Evolutionary conservation across 2,329 filamentous ascomycete species (phyloP).

Genomic region (Aspergillus oerlinghausenensis): DNA sequence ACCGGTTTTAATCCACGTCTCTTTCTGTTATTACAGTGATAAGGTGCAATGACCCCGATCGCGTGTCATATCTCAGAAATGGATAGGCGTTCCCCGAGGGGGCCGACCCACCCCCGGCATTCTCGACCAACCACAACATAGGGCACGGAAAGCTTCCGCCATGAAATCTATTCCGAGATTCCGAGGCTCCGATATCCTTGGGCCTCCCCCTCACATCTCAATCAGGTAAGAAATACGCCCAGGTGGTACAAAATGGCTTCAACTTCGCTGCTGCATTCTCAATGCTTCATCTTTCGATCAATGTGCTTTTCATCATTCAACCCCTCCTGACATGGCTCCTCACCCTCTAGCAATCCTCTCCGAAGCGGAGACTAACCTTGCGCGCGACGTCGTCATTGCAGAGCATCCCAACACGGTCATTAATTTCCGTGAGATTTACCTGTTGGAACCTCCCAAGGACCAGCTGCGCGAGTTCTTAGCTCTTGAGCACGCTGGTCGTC

Average conservation of each 20-base stretch:
- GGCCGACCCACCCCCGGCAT: no score
- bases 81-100: no score
- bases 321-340: conserved; percentile 17
- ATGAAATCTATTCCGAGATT: not conserved
- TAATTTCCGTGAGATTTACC: conserved; percentile 48
- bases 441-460: conserved; percentile 48
- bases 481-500: conserved; percentile 44
- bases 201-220: not conserved
- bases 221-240: not conserved
- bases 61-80: not conserved
- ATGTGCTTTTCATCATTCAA: not conserved
- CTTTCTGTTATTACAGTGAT: no score
- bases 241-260: not conserved
- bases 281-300: not conserved
- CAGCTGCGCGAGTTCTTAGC: conserved; percentile 46
- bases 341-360: conserved; percentile 34
- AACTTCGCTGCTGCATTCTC: not conserved
- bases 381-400: conserved; percentile 30
- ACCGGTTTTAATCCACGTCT: no score
- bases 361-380: conserved; percentile 29
- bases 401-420: conserved; percentile 28
- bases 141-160: not conserved
- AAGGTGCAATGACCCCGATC: not conserved
- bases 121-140: not conserved
- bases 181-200: not conserved